Evolutionary conservation across 306 rosid species (phyloP).

Genomic region (Glycine soja): DNA sequence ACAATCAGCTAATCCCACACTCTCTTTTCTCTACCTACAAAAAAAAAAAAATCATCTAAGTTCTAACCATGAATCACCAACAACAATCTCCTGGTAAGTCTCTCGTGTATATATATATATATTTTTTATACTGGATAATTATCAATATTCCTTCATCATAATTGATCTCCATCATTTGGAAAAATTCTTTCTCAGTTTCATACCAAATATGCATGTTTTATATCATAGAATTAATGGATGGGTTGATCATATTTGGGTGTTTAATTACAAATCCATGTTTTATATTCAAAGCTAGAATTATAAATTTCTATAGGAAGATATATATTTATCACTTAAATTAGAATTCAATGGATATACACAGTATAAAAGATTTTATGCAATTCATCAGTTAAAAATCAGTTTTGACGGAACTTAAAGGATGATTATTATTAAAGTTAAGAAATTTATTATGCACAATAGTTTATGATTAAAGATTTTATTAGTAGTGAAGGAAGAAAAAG

Average conservation of each 20-base stretch:
- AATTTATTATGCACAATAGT: no score
- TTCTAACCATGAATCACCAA: slow-evolving; percentile 43
- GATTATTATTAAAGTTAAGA: no score
- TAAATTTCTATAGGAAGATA: no score
- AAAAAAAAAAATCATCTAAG: neutral
- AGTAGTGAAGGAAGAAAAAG: no score
- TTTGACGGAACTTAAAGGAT: no score
- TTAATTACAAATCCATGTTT: neutral
- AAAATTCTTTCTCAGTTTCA: neutral
- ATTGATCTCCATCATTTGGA: neutral
- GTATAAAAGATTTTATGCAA: no score
- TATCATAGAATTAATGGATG: neutral
- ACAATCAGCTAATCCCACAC: neutral
- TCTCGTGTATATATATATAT: neutral
- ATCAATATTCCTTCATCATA: neutral
- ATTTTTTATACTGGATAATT: neutral
- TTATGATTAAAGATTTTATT: no score
- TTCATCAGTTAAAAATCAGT: no score
- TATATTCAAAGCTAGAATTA: neutral
- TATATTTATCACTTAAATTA: no score
- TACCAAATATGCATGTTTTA: neutral
- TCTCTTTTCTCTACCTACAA: neutral
- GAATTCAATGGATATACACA: no score
- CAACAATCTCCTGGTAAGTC: slow-evolving; percentile 51
- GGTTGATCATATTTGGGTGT: neutral